phyloP scores from a whole-genome alignment of 1,139 yeast species.

The Yamadazyma buinensis region DNA sequence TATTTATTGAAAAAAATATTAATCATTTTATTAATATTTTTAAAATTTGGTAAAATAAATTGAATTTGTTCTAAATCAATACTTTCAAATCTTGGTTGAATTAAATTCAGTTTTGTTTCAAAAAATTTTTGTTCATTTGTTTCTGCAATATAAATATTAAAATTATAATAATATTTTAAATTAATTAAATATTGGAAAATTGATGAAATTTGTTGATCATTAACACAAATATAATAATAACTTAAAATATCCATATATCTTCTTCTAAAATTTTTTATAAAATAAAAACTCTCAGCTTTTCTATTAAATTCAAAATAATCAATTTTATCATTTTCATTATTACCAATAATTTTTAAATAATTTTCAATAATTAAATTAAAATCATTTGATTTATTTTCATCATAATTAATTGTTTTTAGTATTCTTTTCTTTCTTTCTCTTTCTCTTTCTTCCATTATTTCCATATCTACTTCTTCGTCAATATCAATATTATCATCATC shows the following conservation, averaged over 20 bases:
- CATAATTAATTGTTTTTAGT: too few species aligned
- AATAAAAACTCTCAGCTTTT: slow-evolving; percentile 3
- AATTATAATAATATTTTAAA: slow-evolving; percentile 3
- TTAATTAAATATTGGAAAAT: slow-evolving; percentile 3
- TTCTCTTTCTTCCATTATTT: too few species aligned
- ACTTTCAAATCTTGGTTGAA: slow-evolving; percentile 1
- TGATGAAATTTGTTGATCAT: slow-evolving; percentile 2
- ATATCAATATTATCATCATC: not conserved
- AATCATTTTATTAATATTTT: slow-evolving; percentile 41
- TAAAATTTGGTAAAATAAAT: slow-evolving; percentile 36
- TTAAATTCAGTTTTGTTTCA: slow-evolving; percentile 1
- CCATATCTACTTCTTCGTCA: too few species aligned
- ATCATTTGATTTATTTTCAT: not conserved
- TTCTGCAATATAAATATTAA: slow-evolving; percentile 6
- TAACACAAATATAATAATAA: slow-evolving; percentile 2
- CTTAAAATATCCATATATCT: slow-evolving; percentile 2
- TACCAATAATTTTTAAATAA: not conserved
- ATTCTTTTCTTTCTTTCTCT: too few species aligned
- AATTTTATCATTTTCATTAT: slow-evolving; percentile 1
- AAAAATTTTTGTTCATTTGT: slow-evolving; percentile 1
- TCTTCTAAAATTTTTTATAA: slow-evolving; percentile 2
- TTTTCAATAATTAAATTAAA: not conserved
- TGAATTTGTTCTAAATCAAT: slow-evolving; percentile 2
- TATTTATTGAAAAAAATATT: slow-evolving; percentile 41
- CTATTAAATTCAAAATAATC: slow-evolving; percentile 2